These are phyloP conservation scores for Mycena chlorophos DNA, from an alignment of 768 basidiomycete genomes.

Conservation along the genomic window DNA sequence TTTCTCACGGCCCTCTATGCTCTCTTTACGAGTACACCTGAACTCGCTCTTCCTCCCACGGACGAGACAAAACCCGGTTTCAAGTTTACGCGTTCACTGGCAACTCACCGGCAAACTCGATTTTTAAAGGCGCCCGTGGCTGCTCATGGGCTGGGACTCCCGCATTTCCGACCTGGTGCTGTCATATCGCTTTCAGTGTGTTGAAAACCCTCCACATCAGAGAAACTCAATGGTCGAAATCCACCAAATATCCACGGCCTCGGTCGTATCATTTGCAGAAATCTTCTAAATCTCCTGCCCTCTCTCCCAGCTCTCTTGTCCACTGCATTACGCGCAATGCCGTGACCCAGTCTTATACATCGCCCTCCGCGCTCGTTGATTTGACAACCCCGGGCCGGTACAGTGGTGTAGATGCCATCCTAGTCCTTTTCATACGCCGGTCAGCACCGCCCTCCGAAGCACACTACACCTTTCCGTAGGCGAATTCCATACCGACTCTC, in stretches of 20 bases:
- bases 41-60: background rate
- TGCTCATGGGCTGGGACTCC: background rate
- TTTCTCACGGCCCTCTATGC: background rate
- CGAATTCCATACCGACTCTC: background rate
- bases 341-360: background rate
- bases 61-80: background rate
- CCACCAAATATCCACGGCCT: background rate
- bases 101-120: background rate
- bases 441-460: background rate
- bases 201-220: no score
- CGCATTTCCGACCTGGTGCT: background rate
- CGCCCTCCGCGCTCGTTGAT: background rate
- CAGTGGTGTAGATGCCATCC: no score
- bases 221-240: no score
- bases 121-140: background rate
- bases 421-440: background rate
- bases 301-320: background rate
- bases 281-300: background rate
- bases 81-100: background rate
- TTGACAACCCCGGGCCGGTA: background rate
- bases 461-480: background rate
- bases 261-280: background rate
- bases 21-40: no score
- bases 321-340: background rate
- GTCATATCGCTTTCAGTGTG: no score